Conservation (phyloP, 2,329 filamentous ascomycete genomes). For the Trichophaea hybrida region DNA sequence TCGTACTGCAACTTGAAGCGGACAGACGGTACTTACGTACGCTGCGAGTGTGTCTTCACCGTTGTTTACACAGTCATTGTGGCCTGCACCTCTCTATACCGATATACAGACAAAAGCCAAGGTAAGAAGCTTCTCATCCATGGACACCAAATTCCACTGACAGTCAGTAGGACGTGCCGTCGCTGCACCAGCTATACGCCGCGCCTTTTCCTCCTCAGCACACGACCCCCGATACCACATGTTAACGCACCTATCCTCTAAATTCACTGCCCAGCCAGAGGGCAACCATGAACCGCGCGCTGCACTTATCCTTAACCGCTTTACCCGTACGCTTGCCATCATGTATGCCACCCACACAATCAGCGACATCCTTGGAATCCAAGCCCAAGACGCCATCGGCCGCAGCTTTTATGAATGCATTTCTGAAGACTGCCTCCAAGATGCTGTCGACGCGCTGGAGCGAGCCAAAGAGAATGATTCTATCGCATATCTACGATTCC, state of each 20-base stretch:
- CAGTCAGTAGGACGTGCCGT: constrained; percentile 49
- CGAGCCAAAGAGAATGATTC: constrained; percentile 82
- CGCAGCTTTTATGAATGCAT: constrained; percentile 84
- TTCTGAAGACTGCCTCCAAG: constrained; percentile 57
- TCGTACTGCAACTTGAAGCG: constrained; percentile 62
- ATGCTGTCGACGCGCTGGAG: constrained; percentile 66
- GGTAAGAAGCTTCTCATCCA: constrained; percentile 36
- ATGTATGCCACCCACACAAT: constrained; percentile 77
- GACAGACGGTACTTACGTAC: constrained; percentile 55
- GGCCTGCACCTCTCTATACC: constrained; percentile 68
- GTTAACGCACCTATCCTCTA: constrained; percentile 69
- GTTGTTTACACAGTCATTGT: constrained; percentile 79
- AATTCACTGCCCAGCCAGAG: constrained; percentile 51
- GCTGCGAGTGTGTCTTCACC: constrained; percentile 80
- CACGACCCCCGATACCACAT: constrained; percentile 79
- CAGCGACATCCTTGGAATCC: constrained; percentile 58
- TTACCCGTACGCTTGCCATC: constrained; percentile 65
- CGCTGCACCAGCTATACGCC: constrained; percentile 63
- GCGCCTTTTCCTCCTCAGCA: constrained; percentile 66
- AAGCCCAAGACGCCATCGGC: constrained; percentile 52
- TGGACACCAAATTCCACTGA: not conserved
- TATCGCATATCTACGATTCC: constrained; percentile 77
- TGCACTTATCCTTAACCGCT: constrained; percentile 72
- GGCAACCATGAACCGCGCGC: constrained; percentile 61
- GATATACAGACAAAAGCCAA: constrained; percentile 51